Conservation (phyloP, 305 asterid species). For the Solanum hybrid region DNA sequence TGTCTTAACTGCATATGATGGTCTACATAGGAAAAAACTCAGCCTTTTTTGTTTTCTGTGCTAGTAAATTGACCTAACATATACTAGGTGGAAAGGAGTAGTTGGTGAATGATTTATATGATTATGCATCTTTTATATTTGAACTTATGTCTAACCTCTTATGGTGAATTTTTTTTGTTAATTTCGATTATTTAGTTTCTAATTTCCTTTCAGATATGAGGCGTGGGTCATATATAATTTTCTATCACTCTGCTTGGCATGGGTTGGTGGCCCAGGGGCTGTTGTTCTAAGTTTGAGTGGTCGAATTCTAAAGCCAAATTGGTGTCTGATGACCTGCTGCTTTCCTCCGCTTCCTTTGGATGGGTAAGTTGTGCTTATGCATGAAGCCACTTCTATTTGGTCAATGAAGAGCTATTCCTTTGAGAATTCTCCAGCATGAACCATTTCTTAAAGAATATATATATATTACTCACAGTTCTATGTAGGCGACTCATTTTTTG, state of each 20-base stretch:
- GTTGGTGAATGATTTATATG: not conserved
- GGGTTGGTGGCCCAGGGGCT: conserved; percentile 99
- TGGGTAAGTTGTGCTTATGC: conserved; percentile 56
- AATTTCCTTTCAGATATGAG: conserved; percentile 69
- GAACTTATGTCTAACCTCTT: not conserved
- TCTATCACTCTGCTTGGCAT: conserved; percentile 93
- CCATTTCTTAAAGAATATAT: not conserved
- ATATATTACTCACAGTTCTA: not conserved
- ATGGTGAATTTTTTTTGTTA: not conserved
- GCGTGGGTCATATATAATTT: conserved; percentile 99
- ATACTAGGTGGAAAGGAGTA: not conserved
- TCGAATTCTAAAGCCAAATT: conserved; percentile 72
- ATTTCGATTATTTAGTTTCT: conserved; percentile 7
- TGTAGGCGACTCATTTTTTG: not conserved
- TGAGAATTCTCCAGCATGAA: not conserved
- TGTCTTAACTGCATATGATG: not conserved
- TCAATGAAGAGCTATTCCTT: not conserved
- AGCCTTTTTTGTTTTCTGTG: not conserved
- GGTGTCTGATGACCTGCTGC: conserved; percentile 97
- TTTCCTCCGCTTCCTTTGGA: conserved; percentile 79
- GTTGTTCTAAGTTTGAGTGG: conserved; percentile 86
- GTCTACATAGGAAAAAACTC: not conserved
- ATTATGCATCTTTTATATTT: not conserved
- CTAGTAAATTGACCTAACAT: not conserved
- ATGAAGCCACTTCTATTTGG: not conserved